phyloP scores from a whole-genome alignment of 495 filamentous ascomycete species.

The Penicillium paxilli region DNA sequence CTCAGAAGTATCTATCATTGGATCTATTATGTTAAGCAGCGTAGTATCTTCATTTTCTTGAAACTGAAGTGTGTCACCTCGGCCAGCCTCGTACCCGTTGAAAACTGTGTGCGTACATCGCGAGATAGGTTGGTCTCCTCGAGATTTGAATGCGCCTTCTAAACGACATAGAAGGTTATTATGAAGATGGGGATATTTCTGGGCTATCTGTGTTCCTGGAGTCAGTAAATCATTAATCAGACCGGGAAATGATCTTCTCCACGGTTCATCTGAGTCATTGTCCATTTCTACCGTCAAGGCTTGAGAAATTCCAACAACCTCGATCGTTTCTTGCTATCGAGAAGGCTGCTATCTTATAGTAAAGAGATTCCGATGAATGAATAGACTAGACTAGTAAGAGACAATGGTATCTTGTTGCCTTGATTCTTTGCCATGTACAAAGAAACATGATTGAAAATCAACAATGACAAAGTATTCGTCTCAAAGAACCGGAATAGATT shows the following conservation, averaged over 20 bases:
- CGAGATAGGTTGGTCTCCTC: slow-evolving; percentile 12
- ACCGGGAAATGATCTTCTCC: slow-evolving; percentile 4
- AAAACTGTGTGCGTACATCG: slow-evolving; percentile 3
- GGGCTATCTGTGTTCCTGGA: slow-evolving; percentile 3
- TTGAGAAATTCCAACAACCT: background rate
- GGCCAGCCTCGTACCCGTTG: slow-evolving; percentile 3
- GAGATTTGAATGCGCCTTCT: background rate
- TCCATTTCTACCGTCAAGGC: background rate
- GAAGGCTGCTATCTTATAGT: too few relatives aligned
- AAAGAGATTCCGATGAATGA: too few relatives aligned
- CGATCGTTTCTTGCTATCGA: too few relatives aligned
- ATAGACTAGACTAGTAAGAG: too few relatives aligned
- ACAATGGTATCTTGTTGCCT: too few relatives aligned
- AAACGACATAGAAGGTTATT: slow-evolving; percentile 7
- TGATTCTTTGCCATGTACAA: too few relatives aligned
- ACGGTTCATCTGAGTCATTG: background rate
- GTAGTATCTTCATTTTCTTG: slow-evolving; percentile 3
- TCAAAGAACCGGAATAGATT: too few relatives aligned
- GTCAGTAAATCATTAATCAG: slow-evolving; percentile 2
- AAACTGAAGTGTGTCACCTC: slow-evolving; percentile 1
- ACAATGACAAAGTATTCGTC: too few relatives aligned
- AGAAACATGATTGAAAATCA: too few relatives aligned
- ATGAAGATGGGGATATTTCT: slow-evolving; percentile 13
- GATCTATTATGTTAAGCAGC: background rate
- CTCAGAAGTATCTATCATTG: background rate